Conservation (phyloP, 306 rosid genomes). For the Abrus precatorius region DNA sequence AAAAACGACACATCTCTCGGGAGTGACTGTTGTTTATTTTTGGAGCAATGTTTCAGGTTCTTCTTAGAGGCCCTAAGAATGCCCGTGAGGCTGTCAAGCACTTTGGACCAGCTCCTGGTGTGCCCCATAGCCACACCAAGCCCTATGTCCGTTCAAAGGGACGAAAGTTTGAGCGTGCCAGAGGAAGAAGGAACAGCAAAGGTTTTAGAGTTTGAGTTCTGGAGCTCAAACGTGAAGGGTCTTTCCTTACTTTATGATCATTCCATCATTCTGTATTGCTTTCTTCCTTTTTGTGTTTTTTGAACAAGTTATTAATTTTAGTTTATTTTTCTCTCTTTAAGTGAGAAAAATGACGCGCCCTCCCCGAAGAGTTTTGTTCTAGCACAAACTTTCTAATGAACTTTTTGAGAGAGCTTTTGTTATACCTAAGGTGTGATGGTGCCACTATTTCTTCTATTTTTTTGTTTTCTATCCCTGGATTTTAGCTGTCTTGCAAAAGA, state of each 20-base stretch:
- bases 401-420: conserved; percentile 15
- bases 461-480: neutral
- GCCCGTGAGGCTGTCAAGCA: conserved; percentile 78
- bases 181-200: conserved; percentile 70
- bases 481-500: neutral
- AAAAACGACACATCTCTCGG: neutral
- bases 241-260: conserved; percentile 3
- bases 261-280: conserved; percentile 1
- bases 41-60: conserved; percentile 55
- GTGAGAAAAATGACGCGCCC: neutral
- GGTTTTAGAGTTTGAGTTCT: conserved; percentile 65
- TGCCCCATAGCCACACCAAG: conserved; percentile 75
- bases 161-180: conserved; percentile 65
- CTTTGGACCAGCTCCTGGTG: conserved; percentile 79
- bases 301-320: conserved; percentile 21
- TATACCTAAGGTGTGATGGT: neutral
- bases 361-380: conserved; percentile 38
- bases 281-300: conserved; percentile 11
- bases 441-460: neutral
- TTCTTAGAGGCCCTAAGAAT: conserved; percentile 73
- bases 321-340: conserved; percentile 31
- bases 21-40: neutral
- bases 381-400: neutral
- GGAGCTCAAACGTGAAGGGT: conserved; percentile 16
- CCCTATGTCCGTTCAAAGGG: conserved; percentile 66